Evolutionary conservation across 106 monocot genomes (phyloP), one percentile per base, ranked within the genome.

Genomic region (Dendrobium officinale): DNA sequence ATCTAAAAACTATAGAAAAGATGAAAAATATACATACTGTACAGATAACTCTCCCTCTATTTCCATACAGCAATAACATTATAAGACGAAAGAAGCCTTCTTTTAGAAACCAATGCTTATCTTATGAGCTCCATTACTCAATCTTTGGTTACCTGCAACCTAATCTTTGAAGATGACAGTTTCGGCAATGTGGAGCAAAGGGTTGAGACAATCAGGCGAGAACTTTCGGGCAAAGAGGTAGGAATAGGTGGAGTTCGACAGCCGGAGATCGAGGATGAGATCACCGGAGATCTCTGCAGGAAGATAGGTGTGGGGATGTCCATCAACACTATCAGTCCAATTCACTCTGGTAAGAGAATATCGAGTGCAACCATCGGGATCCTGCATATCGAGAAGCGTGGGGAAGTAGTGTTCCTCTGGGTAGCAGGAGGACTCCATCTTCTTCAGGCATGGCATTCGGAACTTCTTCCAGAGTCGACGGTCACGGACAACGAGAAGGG

Each of bases 341-440:
- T 94, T 94, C 7, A 94, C 96, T 70, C 92, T 78, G 0, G 96
- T 97, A 45, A 97, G 86, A 0, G 96, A 89, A 68, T 94, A 94
- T 7, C 79, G 59, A 2, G 80, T 81, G 82, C 94, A 90, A 1
- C 96, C 94, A 0, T 79, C 73, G 0, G 90, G 87, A 73, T 97
- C 96, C 82, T 82, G 73, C 93, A 92, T 94, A 17, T 90, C 87
- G 20, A 97, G 84, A 77, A 97, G 77, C 6, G 96, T 97, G 0
- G 96, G 94, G 83, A 97, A 97, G 85, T 97, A 97, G 70, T 97
- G 96, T 75, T 97, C 96, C 83, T 97, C 96, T 3, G 96, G 96
- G 79, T 94, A 97, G 73, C 96, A 97, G 18, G 93, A 92, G 42
- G 90, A 56, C 54, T 82, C 64, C 80, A 78, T 81, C 42, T 82